phyloP scores from a whole-genome alignment of 305 asterid genomes.

The Rubia occidens region DNA sequence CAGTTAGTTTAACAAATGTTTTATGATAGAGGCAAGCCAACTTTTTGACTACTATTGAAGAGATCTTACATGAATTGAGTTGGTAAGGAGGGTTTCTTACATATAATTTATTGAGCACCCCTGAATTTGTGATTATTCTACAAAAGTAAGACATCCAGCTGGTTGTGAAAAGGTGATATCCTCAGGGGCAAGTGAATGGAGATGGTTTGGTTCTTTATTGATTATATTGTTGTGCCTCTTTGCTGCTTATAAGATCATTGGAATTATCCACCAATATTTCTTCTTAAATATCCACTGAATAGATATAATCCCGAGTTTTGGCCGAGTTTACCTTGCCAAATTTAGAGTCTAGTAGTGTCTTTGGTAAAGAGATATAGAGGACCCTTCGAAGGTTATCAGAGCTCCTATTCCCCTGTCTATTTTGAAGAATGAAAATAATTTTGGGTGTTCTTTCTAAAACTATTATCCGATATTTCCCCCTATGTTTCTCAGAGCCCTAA shows the following conservation, averaged over 20 bases:
- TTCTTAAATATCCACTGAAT: conserved; percentile 73
- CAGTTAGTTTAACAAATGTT: too few species aligned
- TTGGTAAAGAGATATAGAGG: conserved; percentile 65
- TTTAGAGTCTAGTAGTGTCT: conserved; percentile 56
- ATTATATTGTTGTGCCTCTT: conserved; percentile 55
- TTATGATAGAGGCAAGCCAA: too few species aligned
- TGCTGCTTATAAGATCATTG: conserved; percentile 71
- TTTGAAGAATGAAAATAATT: conserved; percentile 34
- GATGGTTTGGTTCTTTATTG: conserved; percentile 75
- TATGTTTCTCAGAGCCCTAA: not conserved
- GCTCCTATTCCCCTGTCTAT: conserved; percentile 87
- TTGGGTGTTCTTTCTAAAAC: not conserved
- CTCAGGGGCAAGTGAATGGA: conserved; percentile 52
- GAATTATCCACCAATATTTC: conserved; percentile 66
- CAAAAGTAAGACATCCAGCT: conserved; percentile 76
- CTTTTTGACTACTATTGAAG: too few species aligned
- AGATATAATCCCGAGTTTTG: conserved; percentile 83
- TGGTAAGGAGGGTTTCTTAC: too few species aligned
- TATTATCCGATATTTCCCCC: not conserved
- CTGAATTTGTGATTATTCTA: conserved; percentile 1
- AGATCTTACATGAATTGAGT: too few species aligned
- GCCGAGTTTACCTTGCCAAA: conserved; percentile 72
- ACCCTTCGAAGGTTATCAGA: conserved; percentile 66
- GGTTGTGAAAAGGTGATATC: conserved; percentile 78
- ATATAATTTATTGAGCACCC: too few species aligned